Conservation (phyloP, 2,329 filamentous ascomycete genomes). For the Fusarium sp. region DNA sequence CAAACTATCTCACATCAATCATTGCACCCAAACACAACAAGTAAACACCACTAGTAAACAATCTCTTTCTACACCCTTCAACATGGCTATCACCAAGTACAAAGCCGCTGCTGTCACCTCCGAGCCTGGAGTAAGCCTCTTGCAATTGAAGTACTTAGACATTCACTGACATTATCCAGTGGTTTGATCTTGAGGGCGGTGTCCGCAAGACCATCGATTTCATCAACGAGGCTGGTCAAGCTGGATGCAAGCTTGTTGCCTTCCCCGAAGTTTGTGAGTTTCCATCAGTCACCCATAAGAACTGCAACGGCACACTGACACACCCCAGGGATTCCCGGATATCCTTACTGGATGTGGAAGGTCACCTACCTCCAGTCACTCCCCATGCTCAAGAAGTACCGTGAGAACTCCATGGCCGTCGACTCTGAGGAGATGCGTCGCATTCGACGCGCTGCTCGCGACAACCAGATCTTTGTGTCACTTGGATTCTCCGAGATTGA, state of each 20-base stretch:
- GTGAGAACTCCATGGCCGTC: slow-evolving; percentile 54
- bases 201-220: slow-evolving; percentile 69
- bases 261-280: slow-evolving; percentile 63
- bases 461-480: slow-evolving; percentile 60
- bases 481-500: slow-evolving; percentile 64
- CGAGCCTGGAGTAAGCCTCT: slow-evolving; percentile 25
- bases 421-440: slow-evolving; percentile 59
- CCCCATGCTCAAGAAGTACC: slow-evolving; percentile 51
- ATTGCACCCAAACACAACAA: background rate
- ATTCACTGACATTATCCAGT: slow-evolving; percentile 47
- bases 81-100: slow-evolving; percentile 44
- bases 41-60: background rate
- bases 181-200: slow-evolving; percentile 67
- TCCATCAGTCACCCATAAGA: rapidly evolving
- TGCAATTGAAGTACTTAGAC: rapidly evolving
- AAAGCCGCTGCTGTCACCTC: slow-evolving; percentile 44
- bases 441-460: slow-evolving; percentile 56
- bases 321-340: slow-evolving; percentile 61
- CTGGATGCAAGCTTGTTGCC: slow-evolving; percentile 66
- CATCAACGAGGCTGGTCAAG: slow-evolving; percentile 66
- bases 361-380: slow-evolving; percentile 50
- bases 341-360: slow-evolving; percentile 59
- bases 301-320: rapidly evolving
- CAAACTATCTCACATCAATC: background rate
- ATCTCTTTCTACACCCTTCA: background rate